Evolutionary conservation across 179 eudicot genomes (phyloP).

Genomic region (Actinidia chinensis): DNA sequence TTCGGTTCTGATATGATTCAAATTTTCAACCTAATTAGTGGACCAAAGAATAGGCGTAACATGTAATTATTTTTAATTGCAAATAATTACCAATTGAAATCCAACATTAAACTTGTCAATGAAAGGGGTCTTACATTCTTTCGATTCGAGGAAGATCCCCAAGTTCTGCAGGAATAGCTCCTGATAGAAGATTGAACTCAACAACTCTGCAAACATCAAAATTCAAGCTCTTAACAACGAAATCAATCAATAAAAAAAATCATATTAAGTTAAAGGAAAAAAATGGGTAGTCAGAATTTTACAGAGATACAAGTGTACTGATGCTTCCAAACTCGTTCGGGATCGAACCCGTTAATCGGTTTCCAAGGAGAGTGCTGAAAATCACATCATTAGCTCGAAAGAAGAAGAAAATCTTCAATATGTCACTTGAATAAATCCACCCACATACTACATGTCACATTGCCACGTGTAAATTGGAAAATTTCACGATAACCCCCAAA

Average conservation of each 20-base stretch:
- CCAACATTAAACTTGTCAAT: too few species aligned
- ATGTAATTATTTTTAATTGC: too few species aligned
- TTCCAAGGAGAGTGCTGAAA: conserved; percentile 40
- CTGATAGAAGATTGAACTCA: conserved; percentile 43
- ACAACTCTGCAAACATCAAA: conserved; percentile 22
- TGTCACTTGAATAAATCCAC: neutral
- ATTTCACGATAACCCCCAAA: too few species aligned
- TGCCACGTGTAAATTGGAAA: too few species aligned
- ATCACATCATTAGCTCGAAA: neutral
- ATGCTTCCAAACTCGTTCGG: conserved; percentile 43
- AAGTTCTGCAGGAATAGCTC: conserved; percentile 35
- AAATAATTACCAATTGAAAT: neutral
- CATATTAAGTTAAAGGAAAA: too few species aligned
- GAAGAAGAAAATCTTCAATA: neutral
- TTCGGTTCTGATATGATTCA: neutral
- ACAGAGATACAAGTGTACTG: conserved; percentile 33
- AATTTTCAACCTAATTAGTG: too few species aligned
- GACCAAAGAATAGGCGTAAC: neutral
- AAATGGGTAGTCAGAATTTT: neutral
- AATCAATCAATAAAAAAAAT: neutral
- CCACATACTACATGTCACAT: too few species aligned
- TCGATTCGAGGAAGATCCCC: conserved; percentile 33
- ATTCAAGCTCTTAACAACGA: neutral
- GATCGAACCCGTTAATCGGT: conserved; percentile 39
- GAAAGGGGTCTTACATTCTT: conserved; percentile 20